Evolutionary conservation across 2,329 filamentous ascomycete species (phyloP).

Genomic region (Fusarium sp.): DNA sequence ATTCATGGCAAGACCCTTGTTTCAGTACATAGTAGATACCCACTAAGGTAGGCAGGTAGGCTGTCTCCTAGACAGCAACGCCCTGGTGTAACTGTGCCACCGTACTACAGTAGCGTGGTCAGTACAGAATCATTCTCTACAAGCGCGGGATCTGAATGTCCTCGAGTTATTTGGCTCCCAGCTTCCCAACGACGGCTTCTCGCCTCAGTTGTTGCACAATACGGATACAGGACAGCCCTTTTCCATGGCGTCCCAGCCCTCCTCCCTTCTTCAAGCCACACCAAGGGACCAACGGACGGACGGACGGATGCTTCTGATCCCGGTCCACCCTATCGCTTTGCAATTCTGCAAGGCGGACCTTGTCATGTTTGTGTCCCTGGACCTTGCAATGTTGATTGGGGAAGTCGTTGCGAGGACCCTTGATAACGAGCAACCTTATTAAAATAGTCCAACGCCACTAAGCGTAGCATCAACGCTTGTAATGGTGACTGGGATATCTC

Average conservation of each 20-base stretch:
- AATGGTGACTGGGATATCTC: conserved; percentile 10
- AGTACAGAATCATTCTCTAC: conserved; percentile 7
- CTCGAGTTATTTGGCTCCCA: background rate
- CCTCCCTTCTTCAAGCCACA: conserved; percentile 31
- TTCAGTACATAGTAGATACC: background rate
- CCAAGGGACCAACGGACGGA: conserved; percentile 4
- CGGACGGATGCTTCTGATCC: conserved; percentile 11
- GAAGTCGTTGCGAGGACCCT: conserved; percentile 33
- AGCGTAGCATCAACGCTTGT: background rate
- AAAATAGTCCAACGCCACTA: background rate
- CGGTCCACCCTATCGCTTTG: background rate
- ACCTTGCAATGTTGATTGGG: conserved; percentile 17
- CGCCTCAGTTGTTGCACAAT: conserved; percentile 20
- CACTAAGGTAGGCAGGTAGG: background rate
- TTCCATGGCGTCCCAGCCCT: background rate
- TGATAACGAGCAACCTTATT: background rate
- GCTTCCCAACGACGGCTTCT: conserved; percentile 16
- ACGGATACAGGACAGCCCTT: background rate
- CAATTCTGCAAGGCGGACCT: conserved; percentile 4
- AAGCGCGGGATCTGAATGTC: conserved; percentile 24
- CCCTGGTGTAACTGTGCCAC: conserved; percentile 3
- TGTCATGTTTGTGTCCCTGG: background rate
- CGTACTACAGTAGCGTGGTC: background rate
- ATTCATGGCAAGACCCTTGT: conserved; percentile 11
- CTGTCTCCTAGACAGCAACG: conserved; percentile 7